Evolutionary conservation across 345 rosid genomes (phyloP), one percentile per base, ranked within the genome.

Genomic region (Balakata baccata): DNA sequence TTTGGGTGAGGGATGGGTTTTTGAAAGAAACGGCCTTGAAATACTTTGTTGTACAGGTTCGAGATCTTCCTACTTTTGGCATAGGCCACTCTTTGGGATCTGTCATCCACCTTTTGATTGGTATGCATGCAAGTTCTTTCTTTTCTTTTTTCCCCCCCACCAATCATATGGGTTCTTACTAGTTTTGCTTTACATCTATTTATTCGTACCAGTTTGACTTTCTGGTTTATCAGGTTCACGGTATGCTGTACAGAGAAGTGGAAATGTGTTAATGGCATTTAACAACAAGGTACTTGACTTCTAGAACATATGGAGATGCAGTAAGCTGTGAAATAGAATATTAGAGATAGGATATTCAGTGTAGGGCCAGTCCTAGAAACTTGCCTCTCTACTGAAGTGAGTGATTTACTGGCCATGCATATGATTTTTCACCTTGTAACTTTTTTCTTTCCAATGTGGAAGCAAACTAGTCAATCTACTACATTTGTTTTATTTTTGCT

Each of bases 1-100:
- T 56, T 54, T 10, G 37, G 46, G 49, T 4, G 25, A 11, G 18
- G 20, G 63, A 18, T 34, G 45, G 14, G 34, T 10, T 22, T 46
- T 50, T 52, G 47, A 68, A 37, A 43, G 22, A 17, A 53, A 38
- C 37, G 57, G 64, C 74, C 58, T 63, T 53, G 47, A 56, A 64
- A 34, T 46, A 41, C 38, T 70, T 80, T 46, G 11, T 68, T 60
- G 11, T 78, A 70, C 84, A 95, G 98, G 90, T 88, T 23, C 87
- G 84, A 64, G 99, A 89, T 84, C 89, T 95, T 91, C 98, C 99
- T 71, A 81, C 87, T 63, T 92, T 92, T 77, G 99, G 99, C 68
- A 83, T 95, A 18, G 99, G 99, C 66, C 98, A 95, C 80, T 95
- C 99, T 9, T 81, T 95, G 82, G 98, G 98, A 79, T 92, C 97